Evolutionary conservation across 768 basidiomycete species (phyloP).

Genomic region (Clavulina sp.): DNA sequence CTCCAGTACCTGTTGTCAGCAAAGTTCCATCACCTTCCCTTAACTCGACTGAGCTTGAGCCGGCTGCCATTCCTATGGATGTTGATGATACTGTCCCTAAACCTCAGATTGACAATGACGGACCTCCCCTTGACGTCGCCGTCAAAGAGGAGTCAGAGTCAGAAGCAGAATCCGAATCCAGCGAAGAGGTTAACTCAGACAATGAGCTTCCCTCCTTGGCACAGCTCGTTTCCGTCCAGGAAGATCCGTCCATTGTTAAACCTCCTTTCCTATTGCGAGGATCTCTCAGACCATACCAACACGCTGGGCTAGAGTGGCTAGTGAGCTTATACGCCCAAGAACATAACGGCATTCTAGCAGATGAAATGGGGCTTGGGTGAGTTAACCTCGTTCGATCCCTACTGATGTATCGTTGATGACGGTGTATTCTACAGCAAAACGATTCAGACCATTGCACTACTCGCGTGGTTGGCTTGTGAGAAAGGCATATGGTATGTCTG

Average conservation of each 20-base stretch:
- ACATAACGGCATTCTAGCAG: slow-evolving; percentile 37
- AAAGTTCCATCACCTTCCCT: not conserved
- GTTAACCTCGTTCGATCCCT: slow-evolving; percentile 16
- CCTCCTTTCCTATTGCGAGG: slow-evolving; percentile 27
- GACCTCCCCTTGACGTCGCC: too few relatives aligned
- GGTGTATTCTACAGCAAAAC: slow-evolving; percentile 18
- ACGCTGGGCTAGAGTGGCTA: slow-evolving; percentile 28
- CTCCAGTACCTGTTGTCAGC: too few relatives aligned
- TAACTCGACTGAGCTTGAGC: slow-evolving; percentile 1
- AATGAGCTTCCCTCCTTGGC: not conserved
- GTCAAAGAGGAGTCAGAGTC: too few relatives aligned
- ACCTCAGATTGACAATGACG: not conserved
- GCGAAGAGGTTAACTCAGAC: not conserved
- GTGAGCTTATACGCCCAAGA: slow-evolving; percentile 24
- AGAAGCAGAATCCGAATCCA: slow-evolving; percentile 2
- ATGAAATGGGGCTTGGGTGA: slow-evolving; percentile 91
- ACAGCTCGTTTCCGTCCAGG: not conserved
- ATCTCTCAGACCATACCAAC: slow-evolving; percentile 26
- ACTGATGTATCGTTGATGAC: not conserved
- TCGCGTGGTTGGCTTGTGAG: slow-evolving; percentile 23
- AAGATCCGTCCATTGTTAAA: not conserved
- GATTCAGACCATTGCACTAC: slow-evolving; percentile 23
- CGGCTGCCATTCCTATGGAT: not conserved
- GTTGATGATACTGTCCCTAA: not conserved
- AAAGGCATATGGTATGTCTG: slow-evolving; percentile 18